Base-by-base conservation (phyloP, 2,329 filamentous ascomycete species). In the Tolypocladium album region DNA sequence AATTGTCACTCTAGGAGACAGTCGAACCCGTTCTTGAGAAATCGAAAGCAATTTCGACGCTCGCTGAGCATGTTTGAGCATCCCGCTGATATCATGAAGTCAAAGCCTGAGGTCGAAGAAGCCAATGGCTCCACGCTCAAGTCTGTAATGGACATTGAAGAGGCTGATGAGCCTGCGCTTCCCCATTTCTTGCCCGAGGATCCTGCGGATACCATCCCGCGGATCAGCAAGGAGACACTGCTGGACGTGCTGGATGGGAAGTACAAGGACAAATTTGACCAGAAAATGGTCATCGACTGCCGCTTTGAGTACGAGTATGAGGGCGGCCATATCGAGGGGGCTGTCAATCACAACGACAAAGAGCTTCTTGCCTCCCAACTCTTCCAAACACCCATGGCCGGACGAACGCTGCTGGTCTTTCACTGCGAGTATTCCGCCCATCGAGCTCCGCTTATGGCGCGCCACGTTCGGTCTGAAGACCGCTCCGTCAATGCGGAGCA, bases 381-480 rank as follows among this genome's bases (percentile, higher is more conserved):
- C 56, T 96, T 99, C 73, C 77, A 85, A 60, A 81, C 78, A 27
- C 80, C 82, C 22, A 84, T 87, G 68, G 77, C 83, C 55, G 83
- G 87, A 57, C 88, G 86, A 65, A 94, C 92, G 0, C 80, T 97
- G 13, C 76, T 99, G 63, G 87, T 99, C 66, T 90, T 99, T 68
- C 94, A 99, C 77, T 99, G 94, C 83, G 94, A 99, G 76, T 99
- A 97, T 76, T 97, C 94, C 40, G 93, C 91, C 45, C 93, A 97
- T 73, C 90, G 94, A 63, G 94, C 94, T 55, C 94, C 94, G 55
- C 87, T 96, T 64, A 97, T 97, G 89, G 94, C 94, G 57, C 92
- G 94, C 68, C 91, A 92, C 73, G 86, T 99, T 63, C 92, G 94
- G 65, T 88, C 91, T 62, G 87, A 90, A 71, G 94, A 99, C 74